phyloP scores from a whole-genome alignment of 805 yeast genomes.

The Jamesozyma rosinii region DNA sequence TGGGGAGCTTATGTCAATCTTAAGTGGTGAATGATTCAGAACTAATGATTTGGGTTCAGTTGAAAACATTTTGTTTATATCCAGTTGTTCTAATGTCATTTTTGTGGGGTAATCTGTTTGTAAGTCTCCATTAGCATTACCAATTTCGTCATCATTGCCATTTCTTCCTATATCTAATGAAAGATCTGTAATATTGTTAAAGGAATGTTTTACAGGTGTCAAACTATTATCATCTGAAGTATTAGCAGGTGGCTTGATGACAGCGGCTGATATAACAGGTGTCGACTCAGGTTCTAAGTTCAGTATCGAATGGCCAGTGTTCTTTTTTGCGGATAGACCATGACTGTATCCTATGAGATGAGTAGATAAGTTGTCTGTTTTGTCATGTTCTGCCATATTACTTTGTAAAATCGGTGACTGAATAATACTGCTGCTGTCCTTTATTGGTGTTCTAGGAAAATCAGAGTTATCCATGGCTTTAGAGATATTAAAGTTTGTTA shows the following conservation, averaged over 20 bases:
- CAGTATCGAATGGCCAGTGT: neutral
- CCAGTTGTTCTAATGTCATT: slow-evolving; percentile 15
- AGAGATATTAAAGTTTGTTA: neutral
- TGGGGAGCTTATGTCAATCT: slow-evolving; percentile 17
- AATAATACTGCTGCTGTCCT: neutral
- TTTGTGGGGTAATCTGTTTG: slow-evolving; percentile 1
- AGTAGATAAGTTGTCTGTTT: neutral
- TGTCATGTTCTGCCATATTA: neutral
- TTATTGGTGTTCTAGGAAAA: neutral
- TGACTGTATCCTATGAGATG: slow-evolving; percentile 12
- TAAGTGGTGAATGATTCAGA: slow-evolving; percentile 19
- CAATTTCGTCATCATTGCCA: neutral
- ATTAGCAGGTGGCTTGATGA: too few relatives aligned
- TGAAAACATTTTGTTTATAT: slow-evolving; percentile 16
- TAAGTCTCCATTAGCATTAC: neutral
- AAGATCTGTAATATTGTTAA: slow-evolving; percentile 2
- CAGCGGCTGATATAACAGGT: neutral
- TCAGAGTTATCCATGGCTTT: neutral
- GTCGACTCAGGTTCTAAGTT: slow-evolving; percentile 2
- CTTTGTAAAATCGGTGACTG: neutral
- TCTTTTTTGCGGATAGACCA: slow-evolving; percentile 14
- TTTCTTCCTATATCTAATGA: slow-evolving; percentile 10
- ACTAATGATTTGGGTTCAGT: slow-evolving; percentile 1
- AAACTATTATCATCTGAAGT: neutral
- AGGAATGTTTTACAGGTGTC: neutral